phyloP scores from a whole-genome alignment of 257 asterid genomes.

The Salvia miltiorrhiza region DNA sequence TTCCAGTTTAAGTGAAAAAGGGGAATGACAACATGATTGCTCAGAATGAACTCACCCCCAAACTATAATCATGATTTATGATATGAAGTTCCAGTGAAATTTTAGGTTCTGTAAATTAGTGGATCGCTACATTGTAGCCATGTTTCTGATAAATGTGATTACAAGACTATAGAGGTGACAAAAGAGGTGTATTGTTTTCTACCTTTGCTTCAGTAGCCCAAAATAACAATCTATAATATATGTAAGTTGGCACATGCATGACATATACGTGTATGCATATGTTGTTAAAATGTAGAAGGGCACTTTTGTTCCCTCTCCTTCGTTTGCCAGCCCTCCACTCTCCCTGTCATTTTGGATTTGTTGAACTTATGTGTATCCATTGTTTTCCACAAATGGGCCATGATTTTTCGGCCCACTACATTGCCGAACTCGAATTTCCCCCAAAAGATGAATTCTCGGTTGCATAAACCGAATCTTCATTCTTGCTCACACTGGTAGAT shows the following conservation, averaged over 20 bases:
- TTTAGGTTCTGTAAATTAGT: slow-evolving; percentile 2
- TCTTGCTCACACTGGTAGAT: neutral
- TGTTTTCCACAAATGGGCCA: neutral
- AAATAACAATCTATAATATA: neutral
- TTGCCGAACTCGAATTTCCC: neutral
- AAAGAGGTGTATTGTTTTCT: neutral
- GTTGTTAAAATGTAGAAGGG: neutral
- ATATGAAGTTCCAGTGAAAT: slow-evolving; percentile 1
- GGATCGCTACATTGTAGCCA: neutral
- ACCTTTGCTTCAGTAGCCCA: neutral
- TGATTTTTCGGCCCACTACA: too few relatives aligned
- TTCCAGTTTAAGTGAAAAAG: neutral
- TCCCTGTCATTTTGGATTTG: neutral
- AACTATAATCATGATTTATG: neutral
- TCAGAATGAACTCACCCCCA: neutral
- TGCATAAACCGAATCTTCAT: neutral
- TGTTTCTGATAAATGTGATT: neutral
- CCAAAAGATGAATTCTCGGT: neutral
- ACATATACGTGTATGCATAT: neutral
- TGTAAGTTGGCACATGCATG: neutral
- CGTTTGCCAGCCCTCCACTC: neutral
- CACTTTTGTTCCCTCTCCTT: neutral
- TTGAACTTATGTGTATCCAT: neutral
- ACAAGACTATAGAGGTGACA: neutral
- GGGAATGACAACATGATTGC: neutral